Percentiles rank a stretch among this genome's conserved stretches.
Evolutionary conservation across 164 flowering plant genomes (phyloP).

Genomic region (Houttuynia cordata): DNA sequence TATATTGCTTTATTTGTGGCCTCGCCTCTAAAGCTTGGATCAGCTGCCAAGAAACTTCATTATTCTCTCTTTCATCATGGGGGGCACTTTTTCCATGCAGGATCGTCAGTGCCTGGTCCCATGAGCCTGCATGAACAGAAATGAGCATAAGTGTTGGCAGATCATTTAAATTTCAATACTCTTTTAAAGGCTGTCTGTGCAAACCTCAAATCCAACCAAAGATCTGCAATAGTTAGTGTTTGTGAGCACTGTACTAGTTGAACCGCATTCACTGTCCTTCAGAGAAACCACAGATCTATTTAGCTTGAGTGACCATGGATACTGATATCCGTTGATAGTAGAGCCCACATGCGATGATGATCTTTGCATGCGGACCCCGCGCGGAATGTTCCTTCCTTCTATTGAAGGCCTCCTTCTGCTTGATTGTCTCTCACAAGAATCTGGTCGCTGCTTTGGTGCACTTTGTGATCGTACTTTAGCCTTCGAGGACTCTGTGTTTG

Average conservation of each 20-base stretch:
- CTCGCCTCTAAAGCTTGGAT: neutral
- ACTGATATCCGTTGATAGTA: constrained; percentile 45
- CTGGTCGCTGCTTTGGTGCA: constrained; percentile 80
- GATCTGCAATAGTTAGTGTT: constrained; percentile 74
- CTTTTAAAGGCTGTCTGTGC: constrained; percentile 4
- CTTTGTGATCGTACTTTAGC: constrained; percentile 92
- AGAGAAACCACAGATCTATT: constrained; percentile 62
- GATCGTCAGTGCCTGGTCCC: constrained; percentile 29
- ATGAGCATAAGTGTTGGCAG: neutral
- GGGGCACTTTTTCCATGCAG: neutral
- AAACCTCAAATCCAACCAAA: constrained; percentile 53
- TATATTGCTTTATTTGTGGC: too few species aligned
- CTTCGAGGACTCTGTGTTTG: constrained; percentile 78
- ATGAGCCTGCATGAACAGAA: constrained; percentile 30
- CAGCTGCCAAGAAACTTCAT: neutral
- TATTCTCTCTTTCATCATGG: too few species aligned
- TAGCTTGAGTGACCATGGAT: constrained; percentile 81
- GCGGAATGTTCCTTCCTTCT: constrained; percentile 73
- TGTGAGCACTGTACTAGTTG: constrained; percentile 71
- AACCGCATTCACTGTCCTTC: constrained; percentile 81
- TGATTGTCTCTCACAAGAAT: constrained; percentile 61
- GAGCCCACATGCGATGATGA: constrained; percentile 79
- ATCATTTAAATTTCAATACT: too few species aligned
- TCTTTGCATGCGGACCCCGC: constrained; percentile 72
- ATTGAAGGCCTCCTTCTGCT: constrained; percentile 49